Percentiles rank a stretch among this genome's conserved stretches.
Conservation (phyloP, 2,329 filamentous ascomycete species). For the Aspergillus ibericus region DNA sequence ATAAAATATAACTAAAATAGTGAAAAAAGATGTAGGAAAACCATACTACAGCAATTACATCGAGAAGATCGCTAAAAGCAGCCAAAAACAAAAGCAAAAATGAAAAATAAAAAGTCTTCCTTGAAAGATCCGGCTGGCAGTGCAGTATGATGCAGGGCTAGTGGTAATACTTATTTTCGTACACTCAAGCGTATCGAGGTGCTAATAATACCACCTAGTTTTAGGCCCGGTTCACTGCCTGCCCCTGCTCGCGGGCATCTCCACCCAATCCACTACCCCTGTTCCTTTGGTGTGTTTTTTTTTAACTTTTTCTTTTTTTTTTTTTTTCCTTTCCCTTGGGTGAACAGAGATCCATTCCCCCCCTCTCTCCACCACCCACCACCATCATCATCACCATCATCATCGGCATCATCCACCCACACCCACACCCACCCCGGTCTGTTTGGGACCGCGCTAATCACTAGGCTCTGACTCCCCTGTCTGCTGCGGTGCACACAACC, state of each 20-base stretch:
- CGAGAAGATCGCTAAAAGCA: background rate
- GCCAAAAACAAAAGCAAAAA: background rate
- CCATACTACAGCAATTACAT: background rate
- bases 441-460: slow-evolving; percentile 19
- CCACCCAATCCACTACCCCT: slow-evolving; percentile 3
- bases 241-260: slow-evolving; percentile 19
- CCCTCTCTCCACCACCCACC: background rate
- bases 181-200: background rate
- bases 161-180: slow-evolving; percentile 6
- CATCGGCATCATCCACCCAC: slow-evolving; percentile 18
- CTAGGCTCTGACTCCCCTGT: slow-evolving; percentile 17
- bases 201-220: slow-evolving; percentile 14
- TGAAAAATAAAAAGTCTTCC: background rate
- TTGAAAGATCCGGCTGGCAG: slow-evolving; percentile 1
- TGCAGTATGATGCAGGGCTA: slow-evolving; percentile 12
- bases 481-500: slow-evolving; percentile 10
- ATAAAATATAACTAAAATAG: background rate
- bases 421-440: slow-evolving; percentile 19
- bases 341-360: background rate
- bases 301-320: slow-evolving; percentile 1
- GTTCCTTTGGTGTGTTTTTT: background rate
- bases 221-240: slow-evolving; percentile 16
- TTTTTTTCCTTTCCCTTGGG: background rate
- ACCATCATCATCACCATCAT: slow-evolving; percentile 18
- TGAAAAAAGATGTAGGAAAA: background rate